phyloP scores from a whole-genome alignment of 768 basidiomycete species.

The Royoungia palumana region DNA sequence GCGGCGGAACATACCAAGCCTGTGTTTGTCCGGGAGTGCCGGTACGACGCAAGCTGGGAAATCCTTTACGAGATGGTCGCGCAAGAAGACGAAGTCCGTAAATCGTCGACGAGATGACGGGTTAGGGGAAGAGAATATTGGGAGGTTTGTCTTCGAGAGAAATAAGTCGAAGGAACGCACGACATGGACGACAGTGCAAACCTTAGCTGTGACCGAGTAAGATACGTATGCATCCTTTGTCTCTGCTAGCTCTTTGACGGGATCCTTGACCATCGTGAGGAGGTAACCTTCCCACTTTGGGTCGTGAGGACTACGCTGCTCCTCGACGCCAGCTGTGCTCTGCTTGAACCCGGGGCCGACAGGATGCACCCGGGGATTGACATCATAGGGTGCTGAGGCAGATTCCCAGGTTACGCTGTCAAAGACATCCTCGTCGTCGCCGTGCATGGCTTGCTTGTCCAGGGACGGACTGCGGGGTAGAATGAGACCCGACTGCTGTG shows the following conservation, averaged over 20 bases:
- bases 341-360: slow-evolving; percentile 79
- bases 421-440: slow-evolving; percentile 87
- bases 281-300: slow-evolving; percentile 92
- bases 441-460: slow-evolving; percentile 52
- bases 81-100: slow-evolving; percentile 94
- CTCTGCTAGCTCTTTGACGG: slow-evolving; percentile 92
- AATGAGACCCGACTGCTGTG: neutral
- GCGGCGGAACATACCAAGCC: slow-evolving; percentile 64
- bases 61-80: slow-evolving; percentile 82
- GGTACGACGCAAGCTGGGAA: slow-evolving; percentile 99
- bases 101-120: slow-evolving; percentile 85
- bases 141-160: slow-evolving; percentile 74
- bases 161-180: slow-evolving; percentile 5
- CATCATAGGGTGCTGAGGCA: slow-evolving; percentile 55
- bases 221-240: slow-evolving; percentile 97
- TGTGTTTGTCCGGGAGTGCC: slow-evolving; percentile 93
- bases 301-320: slow-evolving; percentile 64
- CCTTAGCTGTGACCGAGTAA: slow-evolving; percentile 87
- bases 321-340: slow-evolving; percentile 67
- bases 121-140: slow-evolving; percentile 73
- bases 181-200: slow-evolving; percentile 33
- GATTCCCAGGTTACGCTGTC: slow-evolving; percentile 92
- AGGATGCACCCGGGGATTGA: slow-evolving; percentile 37
- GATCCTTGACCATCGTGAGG: slow-evolving; percentile 81
- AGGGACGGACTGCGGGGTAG: neutral